Conservation (phyloP, 2,329 filamentous ascomycete genomes). For the Onygenales sp. region DNA sequence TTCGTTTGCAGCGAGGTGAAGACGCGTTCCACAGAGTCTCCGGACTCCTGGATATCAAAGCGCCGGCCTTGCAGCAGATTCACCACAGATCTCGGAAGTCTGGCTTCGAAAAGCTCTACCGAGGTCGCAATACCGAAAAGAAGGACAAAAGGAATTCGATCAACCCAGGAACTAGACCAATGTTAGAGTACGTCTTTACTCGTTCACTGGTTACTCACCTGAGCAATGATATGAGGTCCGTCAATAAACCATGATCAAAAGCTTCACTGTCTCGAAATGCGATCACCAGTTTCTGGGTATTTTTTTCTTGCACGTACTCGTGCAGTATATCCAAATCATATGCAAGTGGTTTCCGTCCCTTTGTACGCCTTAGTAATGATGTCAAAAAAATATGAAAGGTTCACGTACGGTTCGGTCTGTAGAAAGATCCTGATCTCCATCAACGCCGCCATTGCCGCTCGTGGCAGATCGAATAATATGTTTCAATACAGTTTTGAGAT, state of each 20-base stretch:
- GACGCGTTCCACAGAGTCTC: slow-evolving; percentile 36
- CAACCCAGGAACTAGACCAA: slow-evolving; percentile 45
- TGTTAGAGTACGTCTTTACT: slow-evolving; percentile 14
- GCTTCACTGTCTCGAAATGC: slow-evolving; percentile 39
- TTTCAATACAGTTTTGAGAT: slow-evolving; percentile 37
- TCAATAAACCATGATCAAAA: slow-evolving; percentile 35
- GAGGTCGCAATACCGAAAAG: slow-evolving; percentile 55
- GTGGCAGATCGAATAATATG: slow-evolving; percentile 35
- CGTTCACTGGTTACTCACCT: slow-evolving; percentile 18
- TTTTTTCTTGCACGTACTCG: slow-evolving; percentile 30
- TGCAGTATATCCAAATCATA: slow-evolving; percentile 39
- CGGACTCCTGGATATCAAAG: slow-evolving; percentile 44
- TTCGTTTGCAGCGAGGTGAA: slow-evolving; percentile 29
- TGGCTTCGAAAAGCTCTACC: slow-evolving; percentile 50
- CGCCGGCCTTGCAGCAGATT: slow-evolving; percentile 44
- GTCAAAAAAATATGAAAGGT: background rate
- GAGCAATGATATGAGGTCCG: slow-evolving; percentile 36
- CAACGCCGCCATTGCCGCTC: slow-evolving; percentile 24
- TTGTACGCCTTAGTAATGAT: slow-evolving; percentile 5
- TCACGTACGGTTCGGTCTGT: slow-evolving; percentile 28
- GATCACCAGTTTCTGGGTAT: slow-evolving; percentile 30
- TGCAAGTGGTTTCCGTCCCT: slow-evolving; percentile 33
- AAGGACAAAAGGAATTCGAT: slow-evolving; percentile 51
- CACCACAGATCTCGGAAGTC: slow-evolving; percentile 45
- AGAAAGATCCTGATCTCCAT: slow-evolving; percentile 30